These are phyloP conservation scores for Aspergillus puulaauensis DNA, from an alignment of 2,329 filamentous ascomycete species.

Conservation along the genomic window DNA sequence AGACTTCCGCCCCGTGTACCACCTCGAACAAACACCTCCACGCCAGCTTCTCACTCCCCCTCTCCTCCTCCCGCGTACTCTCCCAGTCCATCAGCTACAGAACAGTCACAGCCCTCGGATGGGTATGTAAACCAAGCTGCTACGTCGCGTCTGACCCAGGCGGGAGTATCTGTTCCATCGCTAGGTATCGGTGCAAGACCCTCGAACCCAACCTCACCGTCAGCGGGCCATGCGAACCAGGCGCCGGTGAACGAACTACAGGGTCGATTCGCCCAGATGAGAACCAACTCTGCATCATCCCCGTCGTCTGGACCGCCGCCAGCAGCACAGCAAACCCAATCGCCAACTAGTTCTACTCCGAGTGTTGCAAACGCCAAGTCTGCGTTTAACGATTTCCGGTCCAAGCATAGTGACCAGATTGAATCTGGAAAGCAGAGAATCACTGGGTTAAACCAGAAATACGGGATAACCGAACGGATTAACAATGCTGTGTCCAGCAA, in stretches of 20 bases:
- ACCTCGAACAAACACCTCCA: slow-evolving; percentile 60
- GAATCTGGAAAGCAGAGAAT: slow-evolving; percentile 59
- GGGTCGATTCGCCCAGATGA: slow-evolving; percentile 62
- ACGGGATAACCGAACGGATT: slow-evolving; percentile 48
- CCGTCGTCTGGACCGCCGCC: slow-evolving; percentile 26
- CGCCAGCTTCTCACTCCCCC: slow-evolving; percentile 43
- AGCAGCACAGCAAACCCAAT: slow-evolving; percentile 48
- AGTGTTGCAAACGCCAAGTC: slow-evolving; percentile 60
- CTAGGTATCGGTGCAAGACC: slow-evolving; percentile 64
- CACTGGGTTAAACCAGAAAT: slow-evolving; percentile 39
- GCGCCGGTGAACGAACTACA: slow-evolving; percentile 65
- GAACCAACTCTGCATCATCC: slow-evolving; percentile 36
- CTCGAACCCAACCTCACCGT: slow-evolving; percentile 19
- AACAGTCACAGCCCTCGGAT: slow-evolving; percentile 30
- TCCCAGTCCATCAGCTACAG: slow-evolving; percentile 33
- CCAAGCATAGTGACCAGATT: slow-evolving; percentile 69
- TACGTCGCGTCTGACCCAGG: slow-evolving; percentile 64
- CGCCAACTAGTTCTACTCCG: slow-evolving; percentile 59
- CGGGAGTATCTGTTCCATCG: slow-evolving; percentile 75
- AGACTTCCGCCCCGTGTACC: slow-evolving; percentile 69
- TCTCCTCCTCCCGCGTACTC: slow-evolving; percentile 49
- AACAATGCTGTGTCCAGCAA: slow-evolving; percentile 47
- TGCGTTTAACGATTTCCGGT: slow-evolving; percentile 67
- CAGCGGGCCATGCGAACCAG: slow-evolving; percentile 22
- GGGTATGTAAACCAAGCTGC: slow-evolving; percentile 59